Evolutionary conservation across 495 filamentous ascomycete genomes (phyloP), one percentile per base, ranked within the genome.

Genomic region (Sordaria brevicollis): DNA sequence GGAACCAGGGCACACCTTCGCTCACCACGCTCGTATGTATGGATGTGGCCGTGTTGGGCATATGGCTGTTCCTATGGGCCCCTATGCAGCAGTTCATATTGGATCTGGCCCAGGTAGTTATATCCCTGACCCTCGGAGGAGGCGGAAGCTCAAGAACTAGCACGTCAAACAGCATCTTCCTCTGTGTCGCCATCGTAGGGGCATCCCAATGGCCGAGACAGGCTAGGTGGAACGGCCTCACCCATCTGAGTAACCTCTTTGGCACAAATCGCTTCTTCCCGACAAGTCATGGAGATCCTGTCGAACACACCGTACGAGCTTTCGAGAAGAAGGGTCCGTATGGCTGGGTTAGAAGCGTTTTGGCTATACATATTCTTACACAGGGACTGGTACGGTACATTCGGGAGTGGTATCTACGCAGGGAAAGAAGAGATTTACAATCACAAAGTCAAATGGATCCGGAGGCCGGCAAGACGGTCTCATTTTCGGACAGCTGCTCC

Each of bases 41-140:
- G 79, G 94, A 97, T 78, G 82, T 88, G 19, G 83, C 95, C 57
- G 91, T 95, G 72, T 83, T 97, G 70, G 78, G 92, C 39, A 83
- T 95, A 65, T 99, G 93, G 91, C 85, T 98, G 49, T 91, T 97
- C 71, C 86, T 97, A 72, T 97, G 92, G 92, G 89, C 88, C 2
- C 92, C 92, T 69, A 87, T 93, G 71, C 93, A 97, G 76, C 91
- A 91, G 75, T 90, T 97, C 74, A 90, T 93, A 37, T 84, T 98
- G 76, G 95, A 98, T 75, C 84, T 98, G n/a, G 93, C 95, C 41
- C 94, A 98, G 79, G 93, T 94, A 43, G 93, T 98, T 74, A 96
- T 99, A 71, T 94, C 95, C 62, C 88, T 97, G 57, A 95, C 93
- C 1, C 83, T 99, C 21, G 95, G 95, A 68, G 95, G 95, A 54